phyloP scores from a whole-genome alignment of 2,329 filamentous ascomycete genomes.

The Scytalidium sp. region DNA sequence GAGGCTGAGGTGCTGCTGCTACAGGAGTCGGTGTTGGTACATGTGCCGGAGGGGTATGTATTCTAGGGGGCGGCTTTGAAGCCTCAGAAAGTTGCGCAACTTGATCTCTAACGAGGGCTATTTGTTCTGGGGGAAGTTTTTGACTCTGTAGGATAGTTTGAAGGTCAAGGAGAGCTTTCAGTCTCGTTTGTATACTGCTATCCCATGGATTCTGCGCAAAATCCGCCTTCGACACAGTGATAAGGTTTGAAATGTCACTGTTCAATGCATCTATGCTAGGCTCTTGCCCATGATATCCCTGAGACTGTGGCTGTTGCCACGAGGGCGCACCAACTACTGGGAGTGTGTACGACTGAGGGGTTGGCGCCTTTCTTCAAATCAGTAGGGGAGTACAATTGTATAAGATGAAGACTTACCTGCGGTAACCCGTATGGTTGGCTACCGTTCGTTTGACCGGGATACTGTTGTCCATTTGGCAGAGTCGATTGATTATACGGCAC shows the following conservation, averaged over 20 bases:
- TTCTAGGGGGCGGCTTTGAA: slow-evolving; percentile 27
- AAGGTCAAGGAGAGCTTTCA: slow-evolving; percentile 83
- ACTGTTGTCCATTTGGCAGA: slow-evolving; percentile 18
- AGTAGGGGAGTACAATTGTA: not conserved
- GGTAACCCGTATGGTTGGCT: slow-evolving; percentile 22
- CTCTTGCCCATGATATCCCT: slow-evolving; percentile 33
- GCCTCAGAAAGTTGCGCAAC: slow-evolving; percentile 63
- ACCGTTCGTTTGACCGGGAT: slow-evolving; percentile 7
- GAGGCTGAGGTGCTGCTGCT: slow-evolving; percentile 17
- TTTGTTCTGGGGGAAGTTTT: slow-evolving; percentile 74
- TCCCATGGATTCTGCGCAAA: slow-evolving; percentile 76
- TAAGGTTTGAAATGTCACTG: slow-evolving; percentile 77
- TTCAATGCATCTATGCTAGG: slow-evolving; percentile 73
- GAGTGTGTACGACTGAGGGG: slow-evolving; percentile 31
- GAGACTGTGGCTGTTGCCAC: slow-evolving; percentile 26
- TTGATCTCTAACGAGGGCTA: slow-evolving; percentile 81
- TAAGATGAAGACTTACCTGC: slow-evolving; percentile 17
- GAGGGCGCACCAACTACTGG: slow-evolving; percentile 33
- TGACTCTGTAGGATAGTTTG: slow-evolving; percentile 77
- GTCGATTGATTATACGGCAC: slow-evolving; percentile 22
- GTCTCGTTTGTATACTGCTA: slow-evolving; percentile 69
- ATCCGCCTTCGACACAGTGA: slow-evolving; percentile 68
- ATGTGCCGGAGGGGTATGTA: slow-evolving; percentile 30
- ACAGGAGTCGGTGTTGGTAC: slow-evolving; percentile 22
- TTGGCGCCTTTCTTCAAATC: slow-evolving; percentile 16